Base-by-base conservation (phyloP, 805 yeast genomes). In the Ogataea sp. region DNA sequence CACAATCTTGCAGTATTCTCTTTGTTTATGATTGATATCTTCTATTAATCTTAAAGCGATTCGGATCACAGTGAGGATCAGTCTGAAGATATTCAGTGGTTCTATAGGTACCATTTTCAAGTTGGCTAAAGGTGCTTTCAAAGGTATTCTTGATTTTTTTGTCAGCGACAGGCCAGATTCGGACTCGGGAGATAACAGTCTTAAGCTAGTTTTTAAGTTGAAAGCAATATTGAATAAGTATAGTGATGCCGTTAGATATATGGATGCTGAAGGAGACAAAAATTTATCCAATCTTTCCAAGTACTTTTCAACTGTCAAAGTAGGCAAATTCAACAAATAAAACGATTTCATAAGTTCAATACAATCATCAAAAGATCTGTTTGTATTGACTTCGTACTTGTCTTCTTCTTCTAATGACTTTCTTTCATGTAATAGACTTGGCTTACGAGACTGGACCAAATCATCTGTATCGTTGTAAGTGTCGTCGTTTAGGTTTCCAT, bases 21-120 rank as follows among this genome's bases (percentile, higher is more conserved):
- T 50, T 38, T 67, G 73, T 36, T 61, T 64, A 46, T 58, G 69
- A 47, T 68, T 64, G 33, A 68, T 59, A 45, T 69, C 75, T 44
- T 69, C 75, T 20, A 68, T 52, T 27, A 62, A 51, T 43, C 69
- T 69, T 20, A 59, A 56, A 30, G 71, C 57, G 20, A 70, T 52
- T 31, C 75, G 49, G 14, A 68, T 43, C 28, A 57, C 53, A 2
- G 71, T 62, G 41, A 68, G 51, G 8, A 67, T 47, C 34, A 69
- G 47, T 26, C 75, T 46, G 43, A 66, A 64, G 6, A 61, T 65
- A 41, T 69, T 68, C 34, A 61, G 46, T 6, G 53, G 50, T 32
- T 64, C 59, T 11, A 69, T 48, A 2, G 61, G 58, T 23, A 59
- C 39, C 56, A 59, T 36, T 29, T 41, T 32, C 4, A 55, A 17